phyloP scores from a whole-genome alignment of 2,329 filamentous ascomycete species.

The Aspergillus ustus region DNA sequence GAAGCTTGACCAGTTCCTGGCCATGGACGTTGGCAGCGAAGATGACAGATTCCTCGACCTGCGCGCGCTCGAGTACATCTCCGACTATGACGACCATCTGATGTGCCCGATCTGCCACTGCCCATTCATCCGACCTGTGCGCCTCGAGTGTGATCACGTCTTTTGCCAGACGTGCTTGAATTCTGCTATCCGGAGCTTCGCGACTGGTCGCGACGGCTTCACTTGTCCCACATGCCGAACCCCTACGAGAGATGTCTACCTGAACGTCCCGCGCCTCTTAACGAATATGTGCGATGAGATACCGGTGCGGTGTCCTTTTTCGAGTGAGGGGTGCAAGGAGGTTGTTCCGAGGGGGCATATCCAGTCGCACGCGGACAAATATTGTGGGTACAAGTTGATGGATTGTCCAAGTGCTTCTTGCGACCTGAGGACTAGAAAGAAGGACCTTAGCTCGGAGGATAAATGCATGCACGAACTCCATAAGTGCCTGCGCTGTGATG shows the following conservation, averaged over 20 bases:
- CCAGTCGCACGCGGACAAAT: slow-evolving; percentile 63
- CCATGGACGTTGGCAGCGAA: slow-evolving; percentile 34
- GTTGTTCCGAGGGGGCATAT: slow-evolving; percentile 60
- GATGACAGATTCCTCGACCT: slow-evolving; percentile 54
- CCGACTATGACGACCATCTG: slow-evolving; percentile 61
- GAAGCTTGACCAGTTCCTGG: slow-evolving; percentile 39
- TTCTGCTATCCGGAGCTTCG: slow-evolving; percentile 49
- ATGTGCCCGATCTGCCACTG: slow-evolving; percentile 69
- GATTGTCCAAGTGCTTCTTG: slow-evolving; percentile 58
- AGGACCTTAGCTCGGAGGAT: slow-evolving; percentile 54
- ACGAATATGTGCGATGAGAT: slow-evolving; percentile 67
- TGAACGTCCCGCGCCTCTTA: slow-evolving; percentile 59
- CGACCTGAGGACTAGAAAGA: slow-evolving; percentile 57
- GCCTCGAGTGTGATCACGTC: slow-evolving; percentile 65
- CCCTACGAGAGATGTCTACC: slow-evolving; percentile 42
- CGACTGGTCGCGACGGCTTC: slow-evolving; percentile 38
- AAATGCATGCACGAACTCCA: slow-evolving; percentile 59
- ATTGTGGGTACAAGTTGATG: slow-evolving; percentile 61
- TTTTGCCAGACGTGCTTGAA: slow-evolving; percentile 66
- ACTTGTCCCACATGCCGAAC: slow-evolving; percentile 64
- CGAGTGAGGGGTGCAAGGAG: slow-evolving; percentile 58
- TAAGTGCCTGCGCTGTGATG: slow-evolving; percentile 58
- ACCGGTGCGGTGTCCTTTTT: slow-evolving; percentile 62
- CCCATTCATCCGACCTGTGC: slow-evolving; percentile 63
- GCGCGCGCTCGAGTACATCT: slow-evolving; percentile 62